Conservation (phyloP, 176 grass and related monocot genomes). For the Musa itinerans region DNA sequence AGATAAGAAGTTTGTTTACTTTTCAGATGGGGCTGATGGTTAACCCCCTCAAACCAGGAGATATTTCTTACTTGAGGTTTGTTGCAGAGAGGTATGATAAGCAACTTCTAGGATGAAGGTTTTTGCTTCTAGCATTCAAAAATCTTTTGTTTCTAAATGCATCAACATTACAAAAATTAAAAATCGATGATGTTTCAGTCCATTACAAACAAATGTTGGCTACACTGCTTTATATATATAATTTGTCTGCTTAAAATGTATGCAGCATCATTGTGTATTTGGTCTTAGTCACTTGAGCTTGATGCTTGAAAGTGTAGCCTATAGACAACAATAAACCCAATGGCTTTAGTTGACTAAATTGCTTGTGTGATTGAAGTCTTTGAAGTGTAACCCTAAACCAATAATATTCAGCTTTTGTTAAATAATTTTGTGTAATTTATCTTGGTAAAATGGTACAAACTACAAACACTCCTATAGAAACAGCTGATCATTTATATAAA, state of each 20-base stretch:
- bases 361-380: no score
- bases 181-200: not conserved
- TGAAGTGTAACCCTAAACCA: no score
- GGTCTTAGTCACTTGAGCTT: not conserved
- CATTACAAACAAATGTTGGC: not conserved
- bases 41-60: constrained; percentile 92
- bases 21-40: constrained; percentile 93
- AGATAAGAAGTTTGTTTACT: constrained; percentile 11
- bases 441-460: no score
- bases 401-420: no score
- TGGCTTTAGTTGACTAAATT: no score
- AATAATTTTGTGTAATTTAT: no score
- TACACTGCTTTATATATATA: not conserved
- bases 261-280: not conserved
- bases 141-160: not conserved
- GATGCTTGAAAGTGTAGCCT: not conserved
- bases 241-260: not conserved
- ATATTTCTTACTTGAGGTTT: constrained; percentile 84
- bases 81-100: constrained; percentile 60
- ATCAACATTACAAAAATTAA: not conserved
- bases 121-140: not conserved
- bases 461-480: no score
- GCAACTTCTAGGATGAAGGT: not conserved
- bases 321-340: no score
- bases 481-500: no score